Evolutionary conservation across 208 protist genomes (phyloP).

Genomic region (Histomonas meleagridis): DNA sequence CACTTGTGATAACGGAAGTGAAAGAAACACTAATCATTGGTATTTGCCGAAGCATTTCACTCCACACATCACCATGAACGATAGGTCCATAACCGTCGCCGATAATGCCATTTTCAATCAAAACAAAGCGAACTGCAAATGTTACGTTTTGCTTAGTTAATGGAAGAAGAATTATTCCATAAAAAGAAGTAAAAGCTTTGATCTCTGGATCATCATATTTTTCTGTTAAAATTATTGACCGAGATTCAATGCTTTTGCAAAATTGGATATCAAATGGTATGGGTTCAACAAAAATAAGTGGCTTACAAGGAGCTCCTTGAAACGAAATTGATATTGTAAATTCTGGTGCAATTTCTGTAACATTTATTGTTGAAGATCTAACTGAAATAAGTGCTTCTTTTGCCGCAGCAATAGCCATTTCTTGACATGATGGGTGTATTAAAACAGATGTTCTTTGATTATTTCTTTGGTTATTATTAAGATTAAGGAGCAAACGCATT

Average conservation of each 20-base stretch:
- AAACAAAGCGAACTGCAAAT: not conserved
- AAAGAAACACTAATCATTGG: not conserved
- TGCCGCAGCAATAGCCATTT: not conserved
- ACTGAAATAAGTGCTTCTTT: not conserved
- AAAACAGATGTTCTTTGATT: no score
- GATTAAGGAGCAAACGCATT: no score
- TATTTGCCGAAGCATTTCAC: not conserved
- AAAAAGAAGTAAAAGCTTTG: not conserved
- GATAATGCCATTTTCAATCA: conserved; percentile 34
- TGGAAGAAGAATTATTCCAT: not conserved
- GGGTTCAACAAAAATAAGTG: conserved; percentile 32
- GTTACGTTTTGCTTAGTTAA: not conserved
- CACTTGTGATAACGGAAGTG: not conserved
- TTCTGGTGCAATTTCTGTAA: not conserved
- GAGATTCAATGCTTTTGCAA: not conserved
- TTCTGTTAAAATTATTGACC: not conserved
- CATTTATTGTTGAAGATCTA: not conserved
- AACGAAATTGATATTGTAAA: not conserved
- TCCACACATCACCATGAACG: conserved; percentile 23
- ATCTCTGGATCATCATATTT: not conserved
- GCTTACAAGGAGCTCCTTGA: not conserved
- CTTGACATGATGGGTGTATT: no score
- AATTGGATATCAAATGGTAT: not conserved
- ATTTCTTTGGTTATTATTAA: no score
- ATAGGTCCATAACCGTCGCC: not conserved